Conservation (phyloP, 768 basidiomycete genomes). For the Lepiota brunneoincarnata region DNA sequence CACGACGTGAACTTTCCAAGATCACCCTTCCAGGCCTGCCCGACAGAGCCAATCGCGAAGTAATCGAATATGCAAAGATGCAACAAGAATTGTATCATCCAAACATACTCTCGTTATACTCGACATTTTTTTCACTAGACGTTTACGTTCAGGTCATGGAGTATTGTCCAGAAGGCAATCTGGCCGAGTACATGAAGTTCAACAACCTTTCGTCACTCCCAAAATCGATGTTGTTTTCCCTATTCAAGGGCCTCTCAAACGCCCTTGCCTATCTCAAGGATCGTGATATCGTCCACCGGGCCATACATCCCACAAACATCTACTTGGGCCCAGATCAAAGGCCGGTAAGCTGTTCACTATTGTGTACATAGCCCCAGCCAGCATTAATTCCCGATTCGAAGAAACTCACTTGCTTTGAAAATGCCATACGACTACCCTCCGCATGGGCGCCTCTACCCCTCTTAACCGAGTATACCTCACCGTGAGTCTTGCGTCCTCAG, state of each 20-base stretch:
- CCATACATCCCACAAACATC: conserved; percentile 37
- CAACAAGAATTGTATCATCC: conserved; percentile 48
- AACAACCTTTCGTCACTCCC: conserved; percentile 20
- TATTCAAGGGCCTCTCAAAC: conserved; percentile 36
- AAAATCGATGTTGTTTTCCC: conserved; percentile 34
- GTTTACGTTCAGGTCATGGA: conserved; percentile 41
- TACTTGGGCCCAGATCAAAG: conserved; percentile 36
- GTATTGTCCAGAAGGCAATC: conserved; percentile 38
- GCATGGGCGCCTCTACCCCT: conserved; percentile 14
- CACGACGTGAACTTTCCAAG: neutral
- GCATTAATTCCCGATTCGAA: conserved; percentile 15
- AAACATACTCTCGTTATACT: conserved; percentile 44
- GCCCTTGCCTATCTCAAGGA: conserved; percentile 42
- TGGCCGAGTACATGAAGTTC: conserved; percentile 27
- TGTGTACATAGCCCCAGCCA: neutral
- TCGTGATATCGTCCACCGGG: conserved; percentile 40
- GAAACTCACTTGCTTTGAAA: conserved; percentile 45
- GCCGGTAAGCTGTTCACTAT: conserved; percentile 29
- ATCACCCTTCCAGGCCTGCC: neutral
- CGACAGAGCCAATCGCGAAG: conserved; percentile 37
- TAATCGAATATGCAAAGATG: conserved; percentile 30
- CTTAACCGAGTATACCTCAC: conserved; percentile 29
- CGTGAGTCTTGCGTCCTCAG: conserved; percentile 26
- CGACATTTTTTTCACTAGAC: conserved; percentile 30
- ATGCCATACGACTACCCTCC: conserved; percentile 28